Evolutionary conservation across 192 early-diverging fungal genomes (phyloP).

Genomic region (Dissophora ornata): DNA sequence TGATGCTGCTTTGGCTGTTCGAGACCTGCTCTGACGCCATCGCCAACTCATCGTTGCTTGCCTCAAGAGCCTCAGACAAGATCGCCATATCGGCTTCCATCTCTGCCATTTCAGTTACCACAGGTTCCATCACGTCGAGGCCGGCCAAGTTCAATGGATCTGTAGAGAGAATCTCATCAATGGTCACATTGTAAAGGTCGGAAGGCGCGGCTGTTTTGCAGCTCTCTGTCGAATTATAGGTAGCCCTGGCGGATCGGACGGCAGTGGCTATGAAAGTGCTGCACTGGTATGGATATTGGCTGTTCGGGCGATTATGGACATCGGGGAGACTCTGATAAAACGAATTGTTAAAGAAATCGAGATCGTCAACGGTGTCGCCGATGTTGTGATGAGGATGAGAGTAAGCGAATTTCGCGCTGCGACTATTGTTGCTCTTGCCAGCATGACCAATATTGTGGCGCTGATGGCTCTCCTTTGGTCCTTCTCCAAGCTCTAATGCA

Average conservation of each 20-base stretch:
- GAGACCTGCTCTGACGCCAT: neutral
- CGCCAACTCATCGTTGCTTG: neutral
- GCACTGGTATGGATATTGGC: neutral
- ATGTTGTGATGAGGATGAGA: neutral
- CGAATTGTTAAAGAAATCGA: conserved; percentile 28
- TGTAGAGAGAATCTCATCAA: conserved; percentile 25
- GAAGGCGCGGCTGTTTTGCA: conserved; percentile 32
- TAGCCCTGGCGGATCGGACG: conserved; percentile 2
- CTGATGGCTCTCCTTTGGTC: neutral
- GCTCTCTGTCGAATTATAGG: neutral
- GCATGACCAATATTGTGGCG: too few relatives aligned
- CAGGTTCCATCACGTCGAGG: conserved; percentile 12
- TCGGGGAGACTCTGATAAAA: conserved; percentile 19
- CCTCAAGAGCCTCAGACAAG: neutral
- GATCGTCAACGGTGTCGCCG: neutral
- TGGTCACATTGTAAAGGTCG: conserved; percentile 27
- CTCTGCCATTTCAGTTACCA: too few relatives aligned
- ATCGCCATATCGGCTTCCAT: neutral
- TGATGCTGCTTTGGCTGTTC: neutral
- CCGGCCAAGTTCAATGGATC: conserved; percentile 13
- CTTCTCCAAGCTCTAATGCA: neutral
- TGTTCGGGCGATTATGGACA: neutral
- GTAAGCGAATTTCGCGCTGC: neutral
- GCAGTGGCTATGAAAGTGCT: neutral
- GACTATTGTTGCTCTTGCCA: neutral